These are phyloP conservation scores for Setaria italica DNA, from an alignment of 202 grass and related monocot genomes.

Conservation along the genomic window DNA sequence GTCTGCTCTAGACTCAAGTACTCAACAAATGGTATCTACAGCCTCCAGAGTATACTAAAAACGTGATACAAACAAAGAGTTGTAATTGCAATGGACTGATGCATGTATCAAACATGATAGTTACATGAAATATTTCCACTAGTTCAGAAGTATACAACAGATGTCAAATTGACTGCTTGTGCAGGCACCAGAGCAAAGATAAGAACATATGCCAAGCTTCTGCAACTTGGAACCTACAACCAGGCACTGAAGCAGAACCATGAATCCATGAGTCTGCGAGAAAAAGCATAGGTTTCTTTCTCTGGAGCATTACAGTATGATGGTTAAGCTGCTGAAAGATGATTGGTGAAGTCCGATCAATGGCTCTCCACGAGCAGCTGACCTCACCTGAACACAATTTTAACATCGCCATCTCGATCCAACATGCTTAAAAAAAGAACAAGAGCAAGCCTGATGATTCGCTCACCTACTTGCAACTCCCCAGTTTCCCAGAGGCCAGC, in stretches of 20 bases:
- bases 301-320: too few species aligned
- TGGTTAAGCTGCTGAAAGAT: too few species aligned
- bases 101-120: neutral
- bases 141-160: neutral
- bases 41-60: neutral
- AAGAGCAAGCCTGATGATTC: neutral
- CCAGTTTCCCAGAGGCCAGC: neutral
- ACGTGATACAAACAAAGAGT: neutral
- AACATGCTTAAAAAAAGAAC: neutral
- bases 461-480: conserved; percentile 38
- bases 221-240: too few species aligned
- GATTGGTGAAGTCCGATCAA: neutral
- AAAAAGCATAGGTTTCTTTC: too few species aligned
- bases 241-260: too few species aligned
- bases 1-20: too few species aligned
- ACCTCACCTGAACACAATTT: neutral
- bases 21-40: neutral
- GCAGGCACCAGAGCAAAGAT: neutral
- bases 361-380: neutral
- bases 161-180: neutral
- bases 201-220: neutral
- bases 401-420: neutral
- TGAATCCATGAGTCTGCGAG: too few species aligned
- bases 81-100: neutral
- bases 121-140: neutral